Base-by-base conservation (phyloP, 768 basidiomycete genomes). In the Mycena epipterygia region DNA sequence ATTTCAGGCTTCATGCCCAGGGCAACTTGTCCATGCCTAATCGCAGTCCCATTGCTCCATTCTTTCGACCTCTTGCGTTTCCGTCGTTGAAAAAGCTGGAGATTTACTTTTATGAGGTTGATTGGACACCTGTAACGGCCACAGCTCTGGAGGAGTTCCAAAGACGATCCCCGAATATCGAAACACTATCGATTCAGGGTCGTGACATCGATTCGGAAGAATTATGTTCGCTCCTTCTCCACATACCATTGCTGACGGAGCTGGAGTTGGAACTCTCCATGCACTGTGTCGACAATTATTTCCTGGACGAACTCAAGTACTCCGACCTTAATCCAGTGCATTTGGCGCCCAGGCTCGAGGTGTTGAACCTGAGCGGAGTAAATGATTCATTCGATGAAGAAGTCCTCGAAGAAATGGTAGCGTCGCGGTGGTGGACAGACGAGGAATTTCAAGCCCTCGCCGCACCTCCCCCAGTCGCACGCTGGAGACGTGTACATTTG, bases 401-500 rank as follows among this genome's bases (percentile, higher is more conserved):
- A 27, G 4, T 3, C 2, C 33, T 67, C 16, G 16, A 30, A 12
- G 57, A n/a, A 6, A 58, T 60, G 57, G 17, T 60, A 13, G 48
- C 12, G 14, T 67, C 57, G 13, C 56, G 66, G 13, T 67, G 66
- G 66, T 67, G 66, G 66, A 16, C 56, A 12, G 57, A 49, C 23
- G 57, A 48, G 23, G 46, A 25, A 8, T 23, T 59, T 2, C n/a
- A 23, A 21, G 42, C 66, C 14, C 32, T 56, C 4, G 12, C 55
- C 19, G 5, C 35, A 12, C 56, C 57, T 8, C 66, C 66, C 6
- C 33, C 44, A 1, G 66, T 67, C 17, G 57, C 66, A 19, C 66
- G 66, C 2, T 67, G 56, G 61, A 8, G 37, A 27, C 3, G 13
- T 19, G 21, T 52, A 11, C 6, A 29, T 5, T 23, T 49, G 19